Percentiles rank a stretch among this genome's conserved stretches.
Evolutionary conservation across 78 protist species (phyloP).

Genomic region (Protostelium mycophagum): DNA sequence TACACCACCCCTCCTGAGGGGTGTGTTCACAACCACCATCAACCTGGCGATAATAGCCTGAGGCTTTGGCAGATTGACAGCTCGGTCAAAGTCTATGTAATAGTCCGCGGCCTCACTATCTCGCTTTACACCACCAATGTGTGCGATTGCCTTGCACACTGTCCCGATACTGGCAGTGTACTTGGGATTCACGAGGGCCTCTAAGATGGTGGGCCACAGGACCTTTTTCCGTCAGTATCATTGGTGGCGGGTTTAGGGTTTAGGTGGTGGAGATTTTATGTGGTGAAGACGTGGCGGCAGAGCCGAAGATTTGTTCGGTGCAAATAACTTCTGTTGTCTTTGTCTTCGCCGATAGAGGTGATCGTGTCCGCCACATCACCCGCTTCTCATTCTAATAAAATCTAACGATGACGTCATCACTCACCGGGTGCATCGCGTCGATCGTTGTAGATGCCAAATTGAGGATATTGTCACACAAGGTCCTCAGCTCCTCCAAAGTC

Average conservation of each 20-base stretch:
- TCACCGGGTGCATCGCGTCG: slow-evolving; percentile 37
- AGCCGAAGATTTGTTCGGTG: no score
- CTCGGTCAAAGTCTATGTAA: slow-evolving; percentile 64
- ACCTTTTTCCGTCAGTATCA: slow-evolving; percentile 6
- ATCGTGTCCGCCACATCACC: no score
- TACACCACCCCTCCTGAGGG: slow-evolving; percentile 31
- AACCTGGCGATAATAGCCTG: slow-evolving; percentile 46
- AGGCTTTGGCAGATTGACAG: slow-evolving; percentile 66
- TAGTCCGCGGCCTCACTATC: slow-evolving; percentile 38
- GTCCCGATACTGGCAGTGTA: slow-evolving; percentile 34
- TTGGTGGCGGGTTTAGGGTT: not conserved
- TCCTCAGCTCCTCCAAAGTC: slow-evolving; percentile 37
- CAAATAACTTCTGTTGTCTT: no score
- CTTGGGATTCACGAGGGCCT: slow-evolving; percentile 15
- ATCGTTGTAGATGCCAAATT: slow-evolving; percentile 48
- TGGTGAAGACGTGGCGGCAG: no score
- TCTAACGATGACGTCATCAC: not conserved
- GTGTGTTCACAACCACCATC: slow-evolving; percentile 44
- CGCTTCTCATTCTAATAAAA: no score
- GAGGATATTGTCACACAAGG: slow-evolving; percentile 56
- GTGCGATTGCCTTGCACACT: slow-evolving; percentile 28
- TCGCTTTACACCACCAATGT: slow-evolving; percentile 21
- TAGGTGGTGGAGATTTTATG: no score
- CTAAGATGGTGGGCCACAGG: slow-evolving; percentile 69
- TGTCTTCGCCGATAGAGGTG: no score